Evolutionary conservation across 495 filamentous ascomycete genomes (phyloP), one percentile per base, ranked within the genome.

Genomic region (Usnea hakonensis): DNA sequence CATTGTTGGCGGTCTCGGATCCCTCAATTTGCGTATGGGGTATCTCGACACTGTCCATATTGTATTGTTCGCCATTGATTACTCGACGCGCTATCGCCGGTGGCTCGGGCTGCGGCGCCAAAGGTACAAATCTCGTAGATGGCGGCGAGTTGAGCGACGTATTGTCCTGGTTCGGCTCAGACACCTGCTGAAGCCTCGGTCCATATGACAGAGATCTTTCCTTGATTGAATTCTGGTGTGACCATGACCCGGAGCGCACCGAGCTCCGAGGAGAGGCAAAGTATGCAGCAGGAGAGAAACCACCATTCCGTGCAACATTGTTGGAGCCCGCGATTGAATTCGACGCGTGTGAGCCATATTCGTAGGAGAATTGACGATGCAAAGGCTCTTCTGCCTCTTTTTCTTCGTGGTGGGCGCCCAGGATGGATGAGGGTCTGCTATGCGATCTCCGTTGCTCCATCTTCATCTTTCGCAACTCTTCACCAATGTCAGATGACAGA

Each of bases 401-500:
- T 57, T 65, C 67, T 64, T 73, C 68, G 69, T 73, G 65, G 65
- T 75, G 73, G 37, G 74, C 69, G 28, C 74, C 72, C 40, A 79
- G 70, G 44, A 83, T 75, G 26, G 83, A 83, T 13, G 82, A 83
- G 59, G 80, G 73, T 44, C 82, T 79, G 67, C 86, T 86, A 43
- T 85, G 84, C 54, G 78, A 79, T 58, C 82, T 79, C 71, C 90
- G 92, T 68, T 90, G 86, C 66, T 90, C 90, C 60, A 82, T 78
- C 68, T 90, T 87, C 67, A 93, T 80, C 66, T 88, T 87, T 63
- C 87, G 84, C 58, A 96, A 90, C 67, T 91, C 90, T 69, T 86
- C 85, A 46, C 85, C 90, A 68, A 96, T 88, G 66, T 86, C 80
- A 19, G 87, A n/a, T 46, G 84, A 87, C 70, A 84, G 83, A 68